phyloP scores from a whole-genome alignment of 176 grass and related monocot genomes.

The Zea mays region DNA sequence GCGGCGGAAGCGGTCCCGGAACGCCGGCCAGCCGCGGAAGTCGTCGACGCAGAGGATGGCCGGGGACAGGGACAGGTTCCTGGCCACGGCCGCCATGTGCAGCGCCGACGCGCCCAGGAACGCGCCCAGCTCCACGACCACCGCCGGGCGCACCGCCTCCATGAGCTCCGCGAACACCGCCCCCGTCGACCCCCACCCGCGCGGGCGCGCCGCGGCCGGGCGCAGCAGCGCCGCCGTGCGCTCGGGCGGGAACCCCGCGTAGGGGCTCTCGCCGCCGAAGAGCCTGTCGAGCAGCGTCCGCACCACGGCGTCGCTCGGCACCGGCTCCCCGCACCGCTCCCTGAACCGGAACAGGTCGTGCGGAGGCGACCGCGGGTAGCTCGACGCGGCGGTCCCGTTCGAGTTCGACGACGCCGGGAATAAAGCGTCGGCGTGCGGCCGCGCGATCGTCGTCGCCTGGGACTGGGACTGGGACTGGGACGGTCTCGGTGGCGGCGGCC shows the following conservation, averaged over 20 bases:
- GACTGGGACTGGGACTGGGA: too few relatives aligned
- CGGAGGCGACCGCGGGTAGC: constrained; percentile 35
- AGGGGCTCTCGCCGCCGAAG: constrained; percentile 81
- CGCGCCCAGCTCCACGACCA: constrained; percentile 89
- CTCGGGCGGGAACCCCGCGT: constrained; percentile 57
- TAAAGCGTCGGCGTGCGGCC: too few relatives aligned
- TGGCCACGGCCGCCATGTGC: constrained; percentile 77
- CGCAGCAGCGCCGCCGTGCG: constrained; percentile 57
- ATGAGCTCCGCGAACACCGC: constrained; percentile 85
- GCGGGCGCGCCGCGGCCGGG: constrained; percentile 48
- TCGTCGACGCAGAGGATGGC: constrained; percentile 92
- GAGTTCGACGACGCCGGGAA: neutral
- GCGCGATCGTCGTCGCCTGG: too few relatives aligned
- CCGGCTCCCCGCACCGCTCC: constrained; percentile 52
- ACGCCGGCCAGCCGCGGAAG: constrained; percentile 93
- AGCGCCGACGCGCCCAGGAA: constrained; percentile 97
- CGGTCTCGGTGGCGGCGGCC: constrained; percentile 22
- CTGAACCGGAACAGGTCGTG: constrained; percentile 78
- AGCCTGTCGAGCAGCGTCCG: constrained; percentile 55
- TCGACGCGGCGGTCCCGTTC: neutral
- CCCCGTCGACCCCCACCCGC: constrained; percentile 87
- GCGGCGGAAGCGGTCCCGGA: constrained; percentile 61
- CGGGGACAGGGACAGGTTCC: constrained; percentile 69
- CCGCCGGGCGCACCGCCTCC: constrained; percentile 51
- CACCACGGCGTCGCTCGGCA: constrained; percentile 49